Conservation (phyloP, 2,329 filamentous ascomycete genomes). For the Meredithiella fracta region DNA sequence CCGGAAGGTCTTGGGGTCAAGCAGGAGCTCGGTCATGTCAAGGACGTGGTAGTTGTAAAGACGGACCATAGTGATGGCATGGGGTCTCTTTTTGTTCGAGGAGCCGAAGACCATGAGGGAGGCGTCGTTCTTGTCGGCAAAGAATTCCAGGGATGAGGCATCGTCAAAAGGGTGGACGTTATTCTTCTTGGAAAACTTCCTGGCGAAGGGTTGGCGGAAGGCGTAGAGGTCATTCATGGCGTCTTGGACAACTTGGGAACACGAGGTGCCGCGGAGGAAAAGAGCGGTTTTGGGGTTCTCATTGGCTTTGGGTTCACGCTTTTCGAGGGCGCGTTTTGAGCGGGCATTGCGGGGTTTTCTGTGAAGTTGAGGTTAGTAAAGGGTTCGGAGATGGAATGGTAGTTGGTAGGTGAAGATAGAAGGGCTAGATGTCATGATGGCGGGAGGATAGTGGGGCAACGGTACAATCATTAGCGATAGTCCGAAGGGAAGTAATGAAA, state of each 20-base stretch:
- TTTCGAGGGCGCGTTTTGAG: constrained; percentile 87
- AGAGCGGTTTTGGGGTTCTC: constrained; percentile 86
- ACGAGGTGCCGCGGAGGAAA: constrained; percentile 74
- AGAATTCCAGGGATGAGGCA: constrained; percentile 75
- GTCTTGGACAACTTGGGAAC: constrained; percentile 67
- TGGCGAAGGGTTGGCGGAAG: constrained; percentile 66
- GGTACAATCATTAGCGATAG: too few relatives aligned
- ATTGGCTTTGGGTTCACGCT: constrained; percentile 71
- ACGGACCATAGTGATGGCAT: constrained; percentile 67
- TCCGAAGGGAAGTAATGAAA: too few relatives aligned
- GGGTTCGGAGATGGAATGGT: neutral
- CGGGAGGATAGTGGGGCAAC: too few relatives aligned
- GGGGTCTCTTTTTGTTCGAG: constrained; percentile 88
- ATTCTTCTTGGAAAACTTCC: constrained; percentile 97
- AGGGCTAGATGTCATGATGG: too few relatives aligned
- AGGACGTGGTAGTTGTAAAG: constrained; percentile 76
- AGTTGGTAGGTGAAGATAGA: neutral
- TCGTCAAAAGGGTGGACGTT: constrained; percentile 89
- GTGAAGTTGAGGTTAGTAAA: neutral
- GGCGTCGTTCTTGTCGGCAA: constrained; percentile 90
- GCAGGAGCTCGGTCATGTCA: constrained; percentile 84
- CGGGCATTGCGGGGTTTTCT: constrained; percentile 57
- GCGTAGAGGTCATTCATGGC: constrained; percentile 72
- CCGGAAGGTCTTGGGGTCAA: constrained; percentile 59
- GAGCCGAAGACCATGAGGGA: constrained; percentile 69